A percentile compares a stretch with the other conserved stretches of the same genome.
Evolutionary conservation across 352 stramenopile species (phyloP).

Genomic region (Globisporangium yorkense): DNA sequence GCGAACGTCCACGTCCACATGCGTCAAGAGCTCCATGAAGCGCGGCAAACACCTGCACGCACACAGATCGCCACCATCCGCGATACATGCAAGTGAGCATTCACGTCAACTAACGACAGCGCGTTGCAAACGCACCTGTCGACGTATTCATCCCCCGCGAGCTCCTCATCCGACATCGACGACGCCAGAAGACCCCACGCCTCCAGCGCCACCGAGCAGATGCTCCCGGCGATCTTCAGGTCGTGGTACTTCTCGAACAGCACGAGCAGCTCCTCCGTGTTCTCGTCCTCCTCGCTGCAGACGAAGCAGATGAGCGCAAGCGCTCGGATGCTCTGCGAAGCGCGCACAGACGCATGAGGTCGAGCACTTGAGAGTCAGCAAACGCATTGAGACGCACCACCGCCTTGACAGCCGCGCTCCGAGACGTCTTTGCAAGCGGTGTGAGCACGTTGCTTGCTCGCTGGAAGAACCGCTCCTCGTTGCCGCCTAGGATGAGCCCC

Average conservation of each 20-base stretch:
- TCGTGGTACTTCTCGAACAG: slow-evolving; percentile 69
- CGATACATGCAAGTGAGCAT: not conserved
- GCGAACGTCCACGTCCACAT: slow-evolving; percentile 77
- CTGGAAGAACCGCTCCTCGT: slow-evolving; percentile 78
- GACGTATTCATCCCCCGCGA: slow-evolving; percentile 45
- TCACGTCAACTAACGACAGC: not conserved
- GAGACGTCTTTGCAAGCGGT: slow-evolving; percentile 60
- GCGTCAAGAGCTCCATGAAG: slow-evolving; percentile 66
- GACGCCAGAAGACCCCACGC: slow-evolving; percentile 74
- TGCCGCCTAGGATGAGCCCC: slow-evolving; percentile 62
- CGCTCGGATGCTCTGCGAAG: slow-evolving; percentile 49
- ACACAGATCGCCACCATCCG: not conserved
- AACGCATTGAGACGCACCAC: slow-evolving; percentile 26
- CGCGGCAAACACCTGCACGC: slow-evolving; percentile 47
- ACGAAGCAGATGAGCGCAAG: slow-evolving; percentile 74
- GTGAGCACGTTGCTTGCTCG: slow-evolving; percentile 62
- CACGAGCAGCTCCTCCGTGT: slow-evolving; percentile 54
- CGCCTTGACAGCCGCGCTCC: slow-evolving; percentile 55
- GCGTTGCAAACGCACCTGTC: slow-evolving; percentile 33
- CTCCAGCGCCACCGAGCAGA: slow-evolving; percentile 60
- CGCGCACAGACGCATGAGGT: not conserved
- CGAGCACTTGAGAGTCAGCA: not conserved
- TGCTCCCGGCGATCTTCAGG: slow-evolving; percentile 49
- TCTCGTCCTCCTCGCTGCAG: slow-evolving; percentile 74
- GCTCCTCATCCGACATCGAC: slow-evolving; percentile 41